Conservation (phyloP, 768 basidiomycete species). For the Tephrocybe sp. region DNA sequence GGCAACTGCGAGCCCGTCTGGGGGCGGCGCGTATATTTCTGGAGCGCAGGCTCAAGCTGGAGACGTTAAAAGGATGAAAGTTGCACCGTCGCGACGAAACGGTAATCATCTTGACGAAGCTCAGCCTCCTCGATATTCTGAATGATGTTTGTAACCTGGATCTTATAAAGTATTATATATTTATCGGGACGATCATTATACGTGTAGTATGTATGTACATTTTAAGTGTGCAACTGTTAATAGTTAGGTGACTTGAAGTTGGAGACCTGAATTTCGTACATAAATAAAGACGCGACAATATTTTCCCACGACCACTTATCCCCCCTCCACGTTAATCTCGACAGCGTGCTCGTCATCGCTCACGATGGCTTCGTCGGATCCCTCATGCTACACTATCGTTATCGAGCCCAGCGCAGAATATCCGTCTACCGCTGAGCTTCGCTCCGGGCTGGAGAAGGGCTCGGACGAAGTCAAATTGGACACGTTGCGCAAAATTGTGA, state of each 20-base stretch:
- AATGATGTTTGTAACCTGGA: not conserved
- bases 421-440: constrained; percentile 80
- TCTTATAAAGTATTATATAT: not conserved
- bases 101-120: not conserved
- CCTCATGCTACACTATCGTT: constrained; percentile 77
- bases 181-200: too few species aligned
- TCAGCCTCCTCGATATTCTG: not conserved
- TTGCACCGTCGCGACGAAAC: not conserved
- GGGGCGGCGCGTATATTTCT: constrained; percentile 2
- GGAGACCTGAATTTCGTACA: too few species aligned
- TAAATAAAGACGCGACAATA: constrained; percentile 10
- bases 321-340: constrained; percentile 15
- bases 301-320: constrained; percentile 18
- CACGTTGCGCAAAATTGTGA: constrained; percentile 91
- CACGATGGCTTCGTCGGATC: constrained; percentile 46
- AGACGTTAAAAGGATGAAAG: not conserved
- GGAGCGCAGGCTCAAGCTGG: constrained; percentile 1
- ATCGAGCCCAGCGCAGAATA: constrained; percentile 72
- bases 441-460: constrained; percentile 87
- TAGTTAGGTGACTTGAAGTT: too few species aligned
- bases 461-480: constrained; percentile 96
- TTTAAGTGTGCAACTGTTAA: too few species aligned
- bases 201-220: too few species aligned
- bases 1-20: not conserved
- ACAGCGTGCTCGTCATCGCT: constrained; percentile 11